Percentiles rank a stretch among this genome's conserved stretches.
Conservation (phyloP, 257 asterid species). For the Eustoma russellianum region DNA sequence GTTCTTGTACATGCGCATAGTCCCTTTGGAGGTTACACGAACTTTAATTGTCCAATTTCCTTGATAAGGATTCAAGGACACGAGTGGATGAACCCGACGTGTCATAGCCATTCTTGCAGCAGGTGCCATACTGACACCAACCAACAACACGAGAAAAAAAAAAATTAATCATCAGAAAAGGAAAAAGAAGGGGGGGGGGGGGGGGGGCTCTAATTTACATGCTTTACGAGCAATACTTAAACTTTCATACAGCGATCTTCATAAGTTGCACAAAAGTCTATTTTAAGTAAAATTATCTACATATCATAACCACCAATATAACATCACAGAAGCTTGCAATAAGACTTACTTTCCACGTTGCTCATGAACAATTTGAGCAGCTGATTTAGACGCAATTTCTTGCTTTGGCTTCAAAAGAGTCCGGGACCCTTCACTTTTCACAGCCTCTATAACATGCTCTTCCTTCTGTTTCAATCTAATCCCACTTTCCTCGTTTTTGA, state of each 20-base stretch:
- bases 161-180: constrained; percentile 1
- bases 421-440: constrained; percentile 21
- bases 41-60: constrained; percentile 91
- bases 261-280: no score
- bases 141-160: constrained; percentile 2
- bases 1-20: constrained; percentile 62
- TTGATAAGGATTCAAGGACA: constrained; percentile 85
- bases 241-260: no score
- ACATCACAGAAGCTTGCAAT: not conserved
- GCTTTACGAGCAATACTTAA: no score
- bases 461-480: constrained; percentile 22
- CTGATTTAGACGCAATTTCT: constrained; percentile 61
- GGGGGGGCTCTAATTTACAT: no score
- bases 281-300: no score
- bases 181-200: no score
- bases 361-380: constrained; percentile 71
- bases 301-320: no score
- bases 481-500: constrained; percentile 26
- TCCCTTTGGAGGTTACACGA: constrained; percentile 74
- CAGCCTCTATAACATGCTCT: constrained; percentile 18
- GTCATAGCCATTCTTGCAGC: constrained; percentile 81
- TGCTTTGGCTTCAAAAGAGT: constrained; percentile 56
- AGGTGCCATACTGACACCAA: constrained; percentile 62
- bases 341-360: constrained; percentile 65
- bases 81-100: constrained; percentile 75